Evolutionary conservation across 1,284 basidiomycete species (phyloP), one percentile per base, ranked within the genome.

Genomic region (Phlebopus sp.): DNA sequence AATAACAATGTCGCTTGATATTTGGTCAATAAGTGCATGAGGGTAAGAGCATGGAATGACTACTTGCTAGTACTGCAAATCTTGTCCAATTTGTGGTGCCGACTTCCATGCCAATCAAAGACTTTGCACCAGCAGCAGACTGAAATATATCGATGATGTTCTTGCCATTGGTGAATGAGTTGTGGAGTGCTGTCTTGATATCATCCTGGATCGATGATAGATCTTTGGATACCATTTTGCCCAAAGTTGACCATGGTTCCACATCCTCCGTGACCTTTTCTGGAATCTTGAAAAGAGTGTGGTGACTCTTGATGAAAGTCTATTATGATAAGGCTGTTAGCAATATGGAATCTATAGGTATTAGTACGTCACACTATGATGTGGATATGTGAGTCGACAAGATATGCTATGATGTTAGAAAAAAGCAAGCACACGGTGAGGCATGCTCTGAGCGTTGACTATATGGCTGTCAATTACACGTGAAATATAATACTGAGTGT

Each of bases 321-420:
- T 47, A 9, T n/a, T 15, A 34, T 19, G 21, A 43, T 36, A 17
- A 36, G 35, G 9, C 15, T 8, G 9, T 25, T 8, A 5, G 25
- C 25, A 25, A 15, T n/a, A n/a, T n/a, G n/a, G 19, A 8, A 19
- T 19, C 19, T 8, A 36, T 36, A 15, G 8, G 15, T n/a, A 36
- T 8, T 15, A 9, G 19, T 9, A 36, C n/a, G 21, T n/a, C 18
- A 15, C 31, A 47, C 46, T 42, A 47, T 44, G 17, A 47, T 37
- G 34, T 47, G 18, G 17, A 0, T 6, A n/a, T 47, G 46, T 13
- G 40, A 46, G 3, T 47, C 31, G 17, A 31, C 30, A 5, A 47
- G 29, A 14, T 47, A 47, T 25, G 46, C 46, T 8, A 18, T 47
- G 25, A 47, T 44, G 13, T 44, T 47, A 13, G 46, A 42, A 13